These are phyloP conservation scores for Sporodiniella umbellata DNA, from an alignment of 371 early-diverging fungal genomes.

Conservation along the genomic window DNA sequence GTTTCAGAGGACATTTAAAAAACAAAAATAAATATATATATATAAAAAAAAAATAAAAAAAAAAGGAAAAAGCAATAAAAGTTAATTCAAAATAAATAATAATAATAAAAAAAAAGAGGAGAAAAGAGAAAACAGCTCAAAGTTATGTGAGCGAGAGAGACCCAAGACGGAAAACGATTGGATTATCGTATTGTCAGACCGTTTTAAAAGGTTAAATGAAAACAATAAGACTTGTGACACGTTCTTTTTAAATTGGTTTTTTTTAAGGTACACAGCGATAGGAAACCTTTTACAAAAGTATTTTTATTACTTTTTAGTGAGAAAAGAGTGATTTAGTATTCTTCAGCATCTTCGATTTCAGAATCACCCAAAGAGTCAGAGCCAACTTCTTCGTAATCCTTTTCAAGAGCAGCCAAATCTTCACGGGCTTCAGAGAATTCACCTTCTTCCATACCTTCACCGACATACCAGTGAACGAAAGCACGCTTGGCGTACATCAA, in stretches of 20 bases:
- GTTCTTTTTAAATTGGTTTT: neutral
- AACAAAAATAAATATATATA: neutral
- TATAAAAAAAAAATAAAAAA: neutral
- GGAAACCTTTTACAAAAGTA: too few species aligned
- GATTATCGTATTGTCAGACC: neutral
- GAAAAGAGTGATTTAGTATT: slow-evolving; percentile 13
- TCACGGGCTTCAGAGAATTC: slow-evolving; percentile 99
- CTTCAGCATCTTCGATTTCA: slow-evolving; percentile 60
- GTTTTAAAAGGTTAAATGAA: too few species aligned
- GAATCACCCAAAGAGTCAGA: slow-evolving; percentile 69
- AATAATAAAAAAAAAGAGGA: neutral
- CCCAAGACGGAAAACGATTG: neutral
- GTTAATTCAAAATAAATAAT: neutral
- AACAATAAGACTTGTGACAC: too few species aligned
- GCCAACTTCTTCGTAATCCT: slow-evolving; percentile 98
- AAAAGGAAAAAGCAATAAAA: neutral
- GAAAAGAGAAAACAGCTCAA: neutral
- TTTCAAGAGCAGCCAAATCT: slow-evolving; percentile 98
- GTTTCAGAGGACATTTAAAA: neutral
- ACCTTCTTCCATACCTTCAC: slow-evolving; percentile 88
- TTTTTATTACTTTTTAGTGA: neutral
- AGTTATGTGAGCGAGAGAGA: neutral
- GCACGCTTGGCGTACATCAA: slow-evolving; percentile 96
- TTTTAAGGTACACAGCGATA: too few species aligned
- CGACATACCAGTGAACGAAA: slow-evolving; percentile 98